phyloP scores from a whole-genome alignment of 495 filamentous ascomycete species.

The Cudoniella acicularis region DNA sequence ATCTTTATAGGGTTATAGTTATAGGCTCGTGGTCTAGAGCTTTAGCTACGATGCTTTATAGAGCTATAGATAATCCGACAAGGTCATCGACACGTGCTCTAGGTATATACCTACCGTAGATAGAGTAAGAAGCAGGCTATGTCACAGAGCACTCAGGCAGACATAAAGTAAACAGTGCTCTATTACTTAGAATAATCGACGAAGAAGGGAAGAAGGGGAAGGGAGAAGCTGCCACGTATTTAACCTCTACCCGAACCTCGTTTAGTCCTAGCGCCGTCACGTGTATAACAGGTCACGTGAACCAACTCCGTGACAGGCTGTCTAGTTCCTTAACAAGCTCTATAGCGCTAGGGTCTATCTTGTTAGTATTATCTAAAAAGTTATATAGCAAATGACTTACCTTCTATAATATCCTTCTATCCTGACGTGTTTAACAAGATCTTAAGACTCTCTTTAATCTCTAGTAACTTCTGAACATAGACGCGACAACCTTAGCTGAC shows the following conservation, averaged over 20 bases:
- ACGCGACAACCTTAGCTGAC: conserved; percentile 27
- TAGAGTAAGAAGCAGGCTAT: conserved; percentile 27
- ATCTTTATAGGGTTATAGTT: conserved; percentile 27
- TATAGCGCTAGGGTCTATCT: conserved; percentile 20
- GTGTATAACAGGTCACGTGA: too few relatives aligned
- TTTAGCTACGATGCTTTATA: conserved; percentile 27
- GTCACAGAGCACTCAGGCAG: too few relatives aligned
- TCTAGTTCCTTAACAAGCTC: conserved; percentile 24
- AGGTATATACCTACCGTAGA: conserved; percentile 33
- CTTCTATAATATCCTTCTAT: conserved; percentile 14
- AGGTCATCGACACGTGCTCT: conserved; percentile 11
- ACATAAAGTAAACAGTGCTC: too few relatives aligned
- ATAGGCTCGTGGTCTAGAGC: conserved; percentile 23
- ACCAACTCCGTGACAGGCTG: too few relatives aligned
- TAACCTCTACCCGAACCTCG: too few relatives aligned
- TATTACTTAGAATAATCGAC: too few relatives aligned
- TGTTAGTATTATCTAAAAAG: background rate
- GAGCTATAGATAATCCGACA: conserved; percentile 11
- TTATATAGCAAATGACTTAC: conserved; percentile 3
- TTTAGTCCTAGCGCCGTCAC: too few relatives aligned
- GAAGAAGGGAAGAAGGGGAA: too few relatives aligned
- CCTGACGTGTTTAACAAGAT: conserved; percentile 31
- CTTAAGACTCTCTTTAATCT: conserved; percentile 27
- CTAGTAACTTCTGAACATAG: conserved; percentile 28
- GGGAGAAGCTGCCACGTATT: too few relatives aligned